phyloP scores from a whole-genome alignment of 306 rosid genomes.

The Astragalus membranaceus region DNA sequence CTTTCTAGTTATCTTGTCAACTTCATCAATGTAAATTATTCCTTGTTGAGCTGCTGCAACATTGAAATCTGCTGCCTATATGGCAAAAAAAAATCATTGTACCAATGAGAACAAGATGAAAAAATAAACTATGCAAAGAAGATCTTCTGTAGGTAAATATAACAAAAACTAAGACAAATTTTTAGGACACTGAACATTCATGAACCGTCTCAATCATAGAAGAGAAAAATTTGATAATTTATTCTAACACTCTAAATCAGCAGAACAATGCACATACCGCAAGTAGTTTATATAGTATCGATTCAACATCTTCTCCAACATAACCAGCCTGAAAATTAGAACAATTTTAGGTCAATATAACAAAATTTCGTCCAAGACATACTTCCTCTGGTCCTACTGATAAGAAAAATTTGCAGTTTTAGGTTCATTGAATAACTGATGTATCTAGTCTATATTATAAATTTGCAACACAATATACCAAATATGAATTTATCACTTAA shows the following conservation, averaged over 20 bases:
- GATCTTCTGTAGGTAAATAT: neutral
- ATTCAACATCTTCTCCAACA: constrained; percentile 98
- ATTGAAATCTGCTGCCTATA: constrained; percentile 94
- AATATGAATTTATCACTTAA: neutral
- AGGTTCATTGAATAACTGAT: no score
- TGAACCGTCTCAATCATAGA: neutral
- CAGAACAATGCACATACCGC: constrained; percentile 50
- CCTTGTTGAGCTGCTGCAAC: constrained; percentile 99
- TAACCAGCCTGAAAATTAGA: constrained; percentile 88
- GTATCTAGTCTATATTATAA: no score
- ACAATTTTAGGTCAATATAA: constrained; percentile 23
- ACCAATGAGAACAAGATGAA: constrained; percentile 6
- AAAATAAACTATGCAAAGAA: neutral
- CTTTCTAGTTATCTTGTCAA: constrained; percentile 99
- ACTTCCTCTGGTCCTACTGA: neutral
- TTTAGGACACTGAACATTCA: neutral
- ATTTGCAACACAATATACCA: neutral
- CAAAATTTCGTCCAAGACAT: neutral
- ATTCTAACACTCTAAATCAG: constrained; percentile 15
- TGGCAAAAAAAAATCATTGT: constrained; percentile 17
- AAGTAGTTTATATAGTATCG: constrained; percentile 81
- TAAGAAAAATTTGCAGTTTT: no score
- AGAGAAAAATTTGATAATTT: neutral
- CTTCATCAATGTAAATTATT: constrained; percentile 94
- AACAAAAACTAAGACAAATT: neutral